Evolutionary conservation across 2,329 filamentous ascomycete genomes (phyloP), one percentile per base, ranked within the genome.

Genomic region (Aureobasidium sp.): DNA sequence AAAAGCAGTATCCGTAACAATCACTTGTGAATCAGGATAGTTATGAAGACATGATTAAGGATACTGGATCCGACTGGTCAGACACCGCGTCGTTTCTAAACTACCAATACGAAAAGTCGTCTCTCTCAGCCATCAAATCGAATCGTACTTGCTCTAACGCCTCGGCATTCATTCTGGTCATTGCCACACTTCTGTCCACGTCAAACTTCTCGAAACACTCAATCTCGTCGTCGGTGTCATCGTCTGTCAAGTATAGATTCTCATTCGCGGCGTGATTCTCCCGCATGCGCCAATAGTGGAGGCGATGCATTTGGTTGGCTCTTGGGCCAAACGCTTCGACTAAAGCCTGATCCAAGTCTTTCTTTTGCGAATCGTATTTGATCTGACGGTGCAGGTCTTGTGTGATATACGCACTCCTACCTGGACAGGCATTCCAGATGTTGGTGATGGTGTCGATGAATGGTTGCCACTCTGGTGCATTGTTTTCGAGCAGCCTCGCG

Each of bases 161-260:
- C 8, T 48, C 32, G 4, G 25, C 8, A 17, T 48, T 35, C 10
- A 25, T 48, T 6, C 10, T 11, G 25, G 11, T 14, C 10, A 14
- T 35, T 19, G 21, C 21, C 2, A 48, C 30, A 10, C 35, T 37
- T n/a, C 27, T 37, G 11, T 19, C 30, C 2, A 19, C 21, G 17
- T 48, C 44, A 10, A 48, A 48, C 21, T 37, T 48, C 3, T 37
- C 44, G 3, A 48, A 48, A 14, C 44, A 48, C 6, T 37, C 44
- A 19, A 19, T n/a, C 12, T 48, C 44, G 12, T 48, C 44, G 6
- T 48, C 44, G 5, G 44, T 37, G 6, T 48, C 44, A 24, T 48
- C 44, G 32, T 48, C 44, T 14, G 29, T 37, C 10, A 27, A 11
- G 6, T 19, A 27, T 3, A 19, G 10, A 10, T 37, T 14, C 3